A percentile compares a stretch with the other conserved stretches of the same genome.
phyloP scores from a whole-genome alignment of 768 basidiomycete species.

The Ramaria rubella region DNA sequence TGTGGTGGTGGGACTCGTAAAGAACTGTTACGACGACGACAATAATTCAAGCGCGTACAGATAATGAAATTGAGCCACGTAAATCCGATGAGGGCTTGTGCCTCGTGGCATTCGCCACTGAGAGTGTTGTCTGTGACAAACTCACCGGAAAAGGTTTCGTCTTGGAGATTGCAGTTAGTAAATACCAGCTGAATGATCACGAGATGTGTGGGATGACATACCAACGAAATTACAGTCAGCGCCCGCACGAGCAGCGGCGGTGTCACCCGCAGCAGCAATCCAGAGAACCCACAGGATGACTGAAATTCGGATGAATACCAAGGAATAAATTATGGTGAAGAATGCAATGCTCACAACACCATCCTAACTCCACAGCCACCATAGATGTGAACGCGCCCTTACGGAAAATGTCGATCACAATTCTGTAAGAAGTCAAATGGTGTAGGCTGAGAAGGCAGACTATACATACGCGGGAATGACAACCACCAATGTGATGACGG shows the following conservation, averaged over 20 bases:
- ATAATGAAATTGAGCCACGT: slow-evolving; percentile 32
- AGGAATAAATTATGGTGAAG: background rate
- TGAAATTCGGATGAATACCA: slow-evolving; percentile 14
- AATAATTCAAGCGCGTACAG: too few species aligned
- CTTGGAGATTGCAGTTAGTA: too few species aligned
- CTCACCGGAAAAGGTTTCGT: slow-evolving; percentile 6
- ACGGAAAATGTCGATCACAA: slow-evolving; percentile 29
- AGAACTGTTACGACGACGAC: background rate
- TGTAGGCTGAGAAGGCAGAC: slow-evolving; percentile 17
- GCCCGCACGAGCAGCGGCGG: slow-evolving; percentile 10
- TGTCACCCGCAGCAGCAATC: slow-evolving; percentile 31
- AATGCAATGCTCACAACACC: slow-evolving; percentile 30
- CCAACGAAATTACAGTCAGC: slow-evolving; percentile 7
- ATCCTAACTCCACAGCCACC: slow-evolving; percentile 32
- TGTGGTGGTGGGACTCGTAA: background rate
- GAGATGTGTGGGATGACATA: too few species aligned
- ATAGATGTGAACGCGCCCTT: slow-evolving; percentile 35
- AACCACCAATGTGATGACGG: slow-evolving; percentile 23
- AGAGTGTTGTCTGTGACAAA: too few species aligned
- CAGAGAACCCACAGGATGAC: slow-evolving; percentile 33
- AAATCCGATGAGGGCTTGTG: slow-evolving; percentile 29
- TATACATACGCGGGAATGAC: slow-evolving; percentile 9
- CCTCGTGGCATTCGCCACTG: background rate
- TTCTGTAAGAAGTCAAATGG: slow-evolving; percentile 18
- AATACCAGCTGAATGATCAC: too few species aligned